A percentile compares a stretch with the other conserved stretches of the same genome.
phyloP scores from a whole-genome alignment of 768 basidiomycete species.

The Nidularia pulvinata region DNA sequence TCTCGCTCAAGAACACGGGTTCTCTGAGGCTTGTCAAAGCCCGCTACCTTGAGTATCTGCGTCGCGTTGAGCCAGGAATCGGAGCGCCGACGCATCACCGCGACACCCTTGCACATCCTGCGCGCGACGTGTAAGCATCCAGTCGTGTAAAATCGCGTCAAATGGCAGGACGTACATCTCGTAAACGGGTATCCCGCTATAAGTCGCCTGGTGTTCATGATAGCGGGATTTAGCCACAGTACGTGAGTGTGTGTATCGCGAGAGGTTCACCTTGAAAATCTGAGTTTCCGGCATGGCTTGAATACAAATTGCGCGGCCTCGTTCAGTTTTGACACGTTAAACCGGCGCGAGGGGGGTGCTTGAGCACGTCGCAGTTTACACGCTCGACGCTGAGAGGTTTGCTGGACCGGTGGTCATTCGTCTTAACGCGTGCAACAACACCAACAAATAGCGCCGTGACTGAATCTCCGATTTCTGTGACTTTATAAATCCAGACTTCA shows the following conservation, averaged over 20 bases:
- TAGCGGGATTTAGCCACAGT: slow-evolving; percentile 17
- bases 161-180: slow-evolving; percentile 67
- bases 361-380: not conserved
- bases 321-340: not conserved
- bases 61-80: slow-evolving; percentile 99
- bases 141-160: slow-evolving; percentile 32
- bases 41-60: slow-evolving; percentile 98
- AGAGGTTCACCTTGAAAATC: slow-evolving; percentile 76
- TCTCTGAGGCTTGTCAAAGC: slow-evolving; percentile 98
- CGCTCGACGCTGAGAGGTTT: not conserved
- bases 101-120: slow-evolving; percentile 95
- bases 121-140: slow-evolving; percentile 35
- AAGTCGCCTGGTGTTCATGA: slow-evolving; percentile 65
- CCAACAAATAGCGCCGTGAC: slow-evolving; percentile 18
- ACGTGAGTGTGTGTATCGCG: slow-evolving; percentile 9
- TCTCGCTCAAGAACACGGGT: slow-evolving; percentile 98
- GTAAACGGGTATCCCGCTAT: slow-evolving; percentile 91
- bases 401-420: slow-evolving; percentile 4
- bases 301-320: not conserved
- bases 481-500: not conserved
- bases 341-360: not conserved
- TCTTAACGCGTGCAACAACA: slow-evolving; percentile 42
- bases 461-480: not conserved
- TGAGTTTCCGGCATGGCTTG: slow-evolving; percentile 74
- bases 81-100: slow-evolving; percentile 95